Base-by-base conservation (phyloP, 108 stramenopile species). In the Poteriospumella lacustris region DNA sequence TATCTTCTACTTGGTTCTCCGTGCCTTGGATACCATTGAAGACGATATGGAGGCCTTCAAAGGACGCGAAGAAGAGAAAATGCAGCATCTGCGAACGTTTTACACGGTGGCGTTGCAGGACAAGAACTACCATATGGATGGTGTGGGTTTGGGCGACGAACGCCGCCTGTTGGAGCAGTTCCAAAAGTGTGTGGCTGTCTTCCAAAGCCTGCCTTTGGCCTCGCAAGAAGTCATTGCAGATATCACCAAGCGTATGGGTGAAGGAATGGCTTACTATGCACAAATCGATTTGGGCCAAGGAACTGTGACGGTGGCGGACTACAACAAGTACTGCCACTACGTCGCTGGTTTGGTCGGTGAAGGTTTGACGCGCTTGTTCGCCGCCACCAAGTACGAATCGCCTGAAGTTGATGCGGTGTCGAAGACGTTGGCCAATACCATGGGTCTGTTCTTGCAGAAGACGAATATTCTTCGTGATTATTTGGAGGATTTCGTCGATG, bases 391-490 rank as follows among this genome's bases (percentile, higher is more conserved):
- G 28, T 39, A 59, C 3, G 81, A 84, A 60, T 41, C 75, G 0
- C 44, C 43, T 38, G 42, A 84, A 38, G 59, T 85, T 70, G 68
- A 47, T 38, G 83, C 87, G 70, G 70, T 73, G 36, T 73, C 44
- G 9, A 73, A 15, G 15, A 73, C 70, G n/a, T 79, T 96, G 42
- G 88, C 91, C 77, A 92, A 96, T 85, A 91, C 93, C 79, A 99
- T 99, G 98, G 98, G 97, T 42, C 83, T 97, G 56, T 99, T 99
- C 80, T 84, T 99, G 58, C 97, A 99, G 87, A 97, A 97, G 84
- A 96, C 96, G 1, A 99, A 99, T 80, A 99, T 99, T 70, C 97
- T 99, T 77, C 91, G 98, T 58, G 98, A 99, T 76, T 99, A 98
- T 80, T 82, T 99, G 77, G 98, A 99, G 82, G 98, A 99, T 82